Conservation (phyloP, 306 rosid genomes). For the Dryas octopetala region DNA sequence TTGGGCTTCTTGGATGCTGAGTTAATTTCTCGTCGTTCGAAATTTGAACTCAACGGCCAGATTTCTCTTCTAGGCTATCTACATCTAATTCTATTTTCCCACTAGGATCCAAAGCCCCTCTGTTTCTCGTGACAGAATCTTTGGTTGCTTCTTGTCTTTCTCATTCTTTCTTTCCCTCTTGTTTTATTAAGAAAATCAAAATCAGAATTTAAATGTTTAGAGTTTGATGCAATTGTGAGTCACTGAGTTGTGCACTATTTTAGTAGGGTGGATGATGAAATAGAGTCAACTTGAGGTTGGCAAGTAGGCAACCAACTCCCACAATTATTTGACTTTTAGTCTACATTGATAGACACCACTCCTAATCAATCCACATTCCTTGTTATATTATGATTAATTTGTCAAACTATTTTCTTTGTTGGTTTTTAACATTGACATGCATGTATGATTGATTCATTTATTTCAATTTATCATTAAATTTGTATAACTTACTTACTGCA, state of each 20-base stretch:
- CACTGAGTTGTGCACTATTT: not conserved
- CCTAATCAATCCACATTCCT: too few species aligned
- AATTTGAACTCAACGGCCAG: conserved; percentile 15
- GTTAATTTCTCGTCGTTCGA: conserved; percentile 1
- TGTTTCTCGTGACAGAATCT: not conserved
- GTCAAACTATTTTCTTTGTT: not conserved
- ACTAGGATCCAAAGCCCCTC: not conserved
- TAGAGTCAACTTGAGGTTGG: conserved; percentile 15
- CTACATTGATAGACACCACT: not conserved
- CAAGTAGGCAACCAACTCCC: conserved; percentile 22
- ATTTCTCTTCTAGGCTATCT: not conserved
- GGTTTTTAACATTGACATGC: not conserved
- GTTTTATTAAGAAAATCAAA: not conserved
- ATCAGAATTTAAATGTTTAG: not conserved
- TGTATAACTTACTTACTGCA: not conserved
- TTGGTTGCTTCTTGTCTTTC: not conserved
- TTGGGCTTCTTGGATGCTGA: not conserved
- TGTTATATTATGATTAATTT: not conserved
- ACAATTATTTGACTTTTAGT: not conserved
- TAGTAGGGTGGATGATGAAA: not conserved
- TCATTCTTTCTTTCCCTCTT: not conserved
- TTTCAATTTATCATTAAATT: not conserved
- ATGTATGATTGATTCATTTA: not conserved
- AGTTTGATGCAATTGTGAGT: not conserved
- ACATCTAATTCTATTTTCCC: not conserved